Conservation (phyloP, 768 basidiomycete species). For the Tulasnella sp. region DNA sequence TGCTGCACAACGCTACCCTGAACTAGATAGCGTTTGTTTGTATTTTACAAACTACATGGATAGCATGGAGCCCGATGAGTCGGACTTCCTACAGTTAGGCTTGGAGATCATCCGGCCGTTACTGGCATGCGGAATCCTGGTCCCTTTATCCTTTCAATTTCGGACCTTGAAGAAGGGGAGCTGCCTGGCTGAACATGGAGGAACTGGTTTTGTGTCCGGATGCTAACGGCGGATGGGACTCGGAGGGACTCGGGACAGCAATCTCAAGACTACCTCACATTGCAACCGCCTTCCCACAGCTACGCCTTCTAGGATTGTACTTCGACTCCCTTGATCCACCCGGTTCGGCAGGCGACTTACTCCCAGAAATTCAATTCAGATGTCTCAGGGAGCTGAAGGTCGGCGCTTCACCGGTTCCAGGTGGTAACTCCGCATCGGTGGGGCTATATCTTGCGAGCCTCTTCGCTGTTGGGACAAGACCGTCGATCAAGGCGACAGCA, state of each 20-base stretch:
- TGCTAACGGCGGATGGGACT: background rate
- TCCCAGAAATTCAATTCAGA: background rate
- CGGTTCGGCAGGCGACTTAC: background rate
- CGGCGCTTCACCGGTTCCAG: background rate
- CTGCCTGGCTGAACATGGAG: background rate
- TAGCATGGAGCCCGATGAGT: background rate
- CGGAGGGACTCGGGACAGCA: background rate
- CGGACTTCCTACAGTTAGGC: no score
- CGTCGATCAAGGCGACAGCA: background rate
- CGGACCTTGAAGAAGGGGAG: background rate
- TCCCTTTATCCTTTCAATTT: background rate
- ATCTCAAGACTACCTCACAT: background rate
- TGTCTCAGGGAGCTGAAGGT: background rate
- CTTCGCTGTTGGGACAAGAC: background rate
- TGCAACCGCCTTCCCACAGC: background rate
- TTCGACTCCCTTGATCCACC: background rate
- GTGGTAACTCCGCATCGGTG: background rate
- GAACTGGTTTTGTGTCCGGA: background rate
- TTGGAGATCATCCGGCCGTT: no score
- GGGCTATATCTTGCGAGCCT: conserved; percentile 5
- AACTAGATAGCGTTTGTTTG: background rate
- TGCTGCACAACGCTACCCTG: background rate
- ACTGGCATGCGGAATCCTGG: no score
- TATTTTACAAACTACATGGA: background rate
- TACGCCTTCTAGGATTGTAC: background rate